These are phyloP conservation scores for Podospora comata DNA, from an alignment of 495 filamentous ascomycete species.

Conservation along the genomic window DNA sequence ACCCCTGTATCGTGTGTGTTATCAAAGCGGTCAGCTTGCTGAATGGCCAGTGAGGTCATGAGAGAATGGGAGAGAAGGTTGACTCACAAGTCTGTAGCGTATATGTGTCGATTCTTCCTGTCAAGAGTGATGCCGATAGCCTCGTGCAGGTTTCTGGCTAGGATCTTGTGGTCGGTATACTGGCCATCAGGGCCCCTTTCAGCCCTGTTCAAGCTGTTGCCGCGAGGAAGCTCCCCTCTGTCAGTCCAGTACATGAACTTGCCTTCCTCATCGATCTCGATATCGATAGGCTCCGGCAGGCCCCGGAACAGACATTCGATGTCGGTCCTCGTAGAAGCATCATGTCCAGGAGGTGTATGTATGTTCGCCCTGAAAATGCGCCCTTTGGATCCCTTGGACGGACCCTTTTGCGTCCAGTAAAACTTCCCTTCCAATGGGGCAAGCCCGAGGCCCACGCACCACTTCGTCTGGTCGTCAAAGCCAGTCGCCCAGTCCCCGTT, in stretches of 20 bases:
- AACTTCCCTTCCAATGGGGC: constrained; percentile 35
- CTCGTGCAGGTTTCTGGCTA: constrained; percentile 46
- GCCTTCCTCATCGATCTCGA: constrained; percentile 44
- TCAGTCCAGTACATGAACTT: constrained; percentile 54
- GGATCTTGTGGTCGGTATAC: constrained; percentile 13
- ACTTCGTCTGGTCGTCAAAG: constrained; percentile 34
- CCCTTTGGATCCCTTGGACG: constrained; percentile 42
- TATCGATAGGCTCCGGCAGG: constrained; percentile 56
- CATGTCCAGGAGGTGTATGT: constrained; percentile 26
- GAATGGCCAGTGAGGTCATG: neutral
- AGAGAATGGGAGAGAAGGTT: neutral
- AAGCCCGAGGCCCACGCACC: constrained; percentile 55
- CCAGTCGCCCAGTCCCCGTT: constrained; percentile 8
- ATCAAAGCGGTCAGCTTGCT: neutral
- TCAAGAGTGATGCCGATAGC: constrained; percentile 46
- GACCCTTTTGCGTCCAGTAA: constrained; percentile 59
- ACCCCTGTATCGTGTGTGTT: constrained; percentile 23
- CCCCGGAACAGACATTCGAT: constrained; percentile 42
- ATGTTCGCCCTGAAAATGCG: constrained; percentile 46
- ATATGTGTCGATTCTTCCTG: constrained; percentile 27
- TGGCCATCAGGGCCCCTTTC: neutral
- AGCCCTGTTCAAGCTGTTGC: constrained; percentile 45
- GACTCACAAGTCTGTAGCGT: constrained; percentile 42
- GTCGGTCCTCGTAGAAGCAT: constrained; percentile 30
- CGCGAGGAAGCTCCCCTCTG: constrained; percentile 49